Percentiles rank a stretch among this genome's conserved stretches.
Conservation (phyloP, 768 basidiomycete species). For the Mycena vitilis region DNA sequence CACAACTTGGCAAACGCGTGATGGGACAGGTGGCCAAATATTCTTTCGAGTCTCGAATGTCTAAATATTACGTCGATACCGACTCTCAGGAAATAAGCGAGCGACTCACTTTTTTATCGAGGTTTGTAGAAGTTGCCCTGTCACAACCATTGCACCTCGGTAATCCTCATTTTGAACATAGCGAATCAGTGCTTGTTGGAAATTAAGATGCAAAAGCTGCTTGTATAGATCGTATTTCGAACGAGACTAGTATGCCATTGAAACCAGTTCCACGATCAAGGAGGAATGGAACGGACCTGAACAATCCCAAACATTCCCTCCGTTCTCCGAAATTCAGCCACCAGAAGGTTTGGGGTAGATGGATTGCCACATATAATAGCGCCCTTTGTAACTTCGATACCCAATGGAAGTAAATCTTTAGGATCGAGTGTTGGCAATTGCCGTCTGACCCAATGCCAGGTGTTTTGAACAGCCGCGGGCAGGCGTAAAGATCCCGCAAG, state of each 20-base stretch:
- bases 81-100: neutral
- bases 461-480: slow-evolving; percentile 53
- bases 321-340: slow-evolving; percentile 83
- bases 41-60: slow-evolving; percentile 45
- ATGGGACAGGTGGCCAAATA: slow-evolving; percentile 51
- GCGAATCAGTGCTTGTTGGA: slow-evolving; percentile 72
- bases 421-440: slow-evolving; percentile 81
- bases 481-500: slow-evolving; percentile 45
- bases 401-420: slow-evolving; percentile 88
- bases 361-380: slow-evolving; percentile 88
- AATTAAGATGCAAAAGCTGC: slow-evolving; percentile 77
- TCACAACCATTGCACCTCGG: slow-evolving; percentile 69
- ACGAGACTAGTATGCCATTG: slow-evolving; percentile 64
- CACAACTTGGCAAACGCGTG: slow-evolving; percentile 63
- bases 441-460: slow-evolving; percentile 62
- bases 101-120: slow-evolving; percentile 60
- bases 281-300: slow-evolving; percentile 60
- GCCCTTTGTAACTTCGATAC: slow-evolving; percentile 81
- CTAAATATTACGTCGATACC: slow-evolving; percentile 36
- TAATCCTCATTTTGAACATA: slow-evolving; percentile 84
- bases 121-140: slow-evolving; percentile 73
- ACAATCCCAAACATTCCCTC: slow-evolving; percentile 86
- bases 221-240: slow-evolving; percentile 89
- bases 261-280: neutral
- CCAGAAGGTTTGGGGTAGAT: slow-evolving; percentile 85